phyloP scores from a whole-genome alignment of 2,329 filamentous ascomycete species.

The Colletotrichum sp. region DNA sequence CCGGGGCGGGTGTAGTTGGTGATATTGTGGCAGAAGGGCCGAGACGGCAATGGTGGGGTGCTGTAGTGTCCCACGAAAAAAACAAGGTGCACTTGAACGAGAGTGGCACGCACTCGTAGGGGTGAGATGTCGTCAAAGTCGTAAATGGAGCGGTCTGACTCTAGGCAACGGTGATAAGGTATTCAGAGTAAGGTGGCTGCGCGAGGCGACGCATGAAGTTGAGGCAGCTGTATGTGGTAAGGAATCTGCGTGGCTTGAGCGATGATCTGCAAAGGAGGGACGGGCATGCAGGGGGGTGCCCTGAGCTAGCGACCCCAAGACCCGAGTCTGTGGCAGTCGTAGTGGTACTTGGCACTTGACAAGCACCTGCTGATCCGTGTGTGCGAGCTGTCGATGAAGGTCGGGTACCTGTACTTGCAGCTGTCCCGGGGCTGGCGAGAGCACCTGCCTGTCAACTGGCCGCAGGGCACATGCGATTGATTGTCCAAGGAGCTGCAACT shows the following conservation, averaged over 20 bases:
- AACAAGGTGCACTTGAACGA: not conserved
- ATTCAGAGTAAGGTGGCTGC: not conserved
- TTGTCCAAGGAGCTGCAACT: not conserved
- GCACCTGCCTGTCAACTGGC: not conserved
- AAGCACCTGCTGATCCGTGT: not conserved
- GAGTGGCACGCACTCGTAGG: not conserved
- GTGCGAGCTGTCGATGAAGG: not conserved
- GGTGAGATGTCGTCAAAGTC: not conserved
- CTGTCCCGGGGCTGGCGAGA: not conserved
- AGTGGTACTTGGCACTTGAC: not conserved
- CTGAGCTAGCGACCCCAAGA: not conserved
- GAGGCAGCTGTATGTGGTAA: conserved; percentile 2
- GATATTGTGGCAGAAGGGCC: not conserved
- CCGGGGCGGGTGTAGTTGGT: not conserved
- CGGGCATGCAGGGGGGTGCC: conserved; percentile 7
- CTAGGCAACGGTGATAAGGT: not conserved
- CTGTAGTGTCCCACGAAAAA: not conserved
- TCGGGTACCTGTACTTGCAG: not conserved
- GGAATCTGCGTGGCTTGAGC: conserved; percentile 15
- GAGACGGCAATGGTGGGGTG: not conserved
- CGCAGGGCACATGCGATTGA: not conserved
- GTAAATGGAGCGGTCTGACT: not conserved
- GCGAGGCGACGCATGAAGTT: conserved; percentile 12
- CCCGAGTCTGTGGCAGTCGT: conserved; percentile 1
- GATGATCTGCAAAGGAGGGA: conserved; percentile 15